Evolutionary conservation across 2,329 filamentous ascomycete species (phyloP), one percentile per base, ranked within the genome.

Genomic region (Trichocomaceae sp.): DNA sequence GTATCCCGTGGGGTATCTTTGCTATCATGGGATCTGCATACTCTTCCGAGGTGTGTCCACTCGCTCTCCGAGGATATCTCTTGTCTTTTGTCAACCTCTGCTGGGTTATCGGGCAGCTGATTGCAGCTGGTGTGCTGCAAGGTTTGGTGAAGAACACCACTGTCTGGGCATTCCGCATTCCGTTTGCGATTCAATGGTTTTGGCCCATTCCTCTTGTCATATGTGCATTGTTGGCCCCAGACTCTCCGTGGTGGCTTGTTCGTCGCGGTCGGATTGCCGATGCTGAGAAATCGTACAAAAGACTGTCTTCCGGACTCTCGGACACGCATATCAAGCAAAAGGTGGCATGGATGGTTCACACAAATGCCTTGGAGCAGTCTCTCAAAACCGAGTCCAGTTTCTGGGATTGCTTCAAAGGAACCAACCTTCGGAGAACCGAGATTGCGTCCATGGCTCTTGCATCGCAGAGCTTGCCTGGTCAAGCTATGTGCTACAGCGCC

Each of bases 331-430:
- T 78, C 72, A 6, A 95, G 58, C 88, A 93, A 72, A 93, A 88
- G 0, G 78, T 95, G 47, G 85, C 88, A 63, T 93, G 95, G 88
- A 95, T 96, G 86, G 83, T 90, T 1, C 88, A 93, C 66, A 96
- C 90, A 0, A 90, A 87, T 0, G 86, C 86, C 0, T 75, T 95
- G 15, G 90, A 95, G 68, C 80, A 52, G 2, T 29, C 41, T 9
- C 29, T 51, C 13, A 41, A 55, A 49, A 35, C 87, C 64, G 89
- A 89, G 31, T 83, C 87, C 5, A 83, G 85, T 0, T 92, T 84
- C 66, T 90, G 60, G 15, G 72, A 75, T 52, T 74, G 71, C 63
- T 75, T 76, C 62, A 65, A 64, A 13, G 64, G 67, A 19, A 66
- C 69, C 26, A 71, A 76, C 54, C 58, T 69, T 3, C 60, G 72